Evolutionary conservation across 2,329 filamentous ascomycete genomes (phyloP).

Genomic region (Neofusicoccum sp.): DNA sequence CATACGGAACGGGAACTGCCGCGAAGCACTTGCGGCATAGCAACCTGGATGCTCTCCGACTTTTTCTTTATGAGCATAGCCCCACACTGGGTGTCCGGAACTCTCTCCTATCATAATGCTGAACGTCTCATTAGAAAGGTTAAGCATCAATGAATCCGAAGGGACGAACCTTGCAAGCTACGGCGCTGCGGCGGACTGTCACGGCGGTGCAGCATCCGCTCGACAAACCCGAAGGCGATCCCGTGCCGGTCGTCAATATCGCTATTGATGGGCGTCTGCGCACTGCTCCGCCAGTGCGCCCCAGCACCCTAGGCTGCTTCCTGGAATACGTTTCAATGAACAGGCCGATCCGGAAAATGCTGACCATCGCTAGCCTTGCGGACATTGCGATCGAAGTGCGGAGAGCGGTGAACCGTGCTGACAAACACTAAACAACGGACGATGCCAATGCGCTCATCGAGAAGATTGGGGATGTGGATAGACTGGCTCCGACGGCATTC

Average conservation of each 20-base stretch:
- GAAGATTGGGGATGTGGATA: background rate
- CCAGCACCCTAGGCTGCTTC: conserved; percentile 3
- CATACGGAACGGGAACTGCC: too few species aligned
- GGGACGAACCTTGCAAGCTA: too few species aligned
- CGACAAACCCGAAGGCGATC: background rate
- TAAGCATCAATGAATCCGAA: background rate
- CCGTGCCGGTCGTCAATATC: background rate
- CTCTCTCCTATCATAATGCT: too few species aligned
- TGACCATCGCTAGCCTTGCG: background rate
- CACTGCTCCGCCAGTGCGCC: background rate
- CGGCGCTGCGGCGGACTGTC: background rate
- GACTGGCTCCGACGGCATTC: background rate
- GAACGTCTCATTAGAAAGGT: too few species aligned
- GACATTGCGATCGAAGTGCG: background rate
- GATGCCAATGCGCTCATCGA: background rate
- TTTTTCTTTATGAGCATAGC: too few species aligned
- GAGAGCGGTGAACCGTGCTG: background rate
- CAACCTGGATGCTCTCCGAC: too few species aligned
- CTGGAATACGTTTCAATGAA: background rate
- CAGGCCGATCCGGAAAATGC: background rate
- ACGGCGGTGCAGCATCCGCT: background rate
- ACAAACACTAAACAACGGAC: background rate
- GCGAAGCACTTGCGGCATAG: too few species aligned
- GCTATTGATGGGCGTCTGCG: background rate
- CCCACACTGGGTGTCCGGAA: too few species aligned